Percentiles rank a stretch among this genome's conserved stretches.
phyloP scores from a whole-genome alignment of 208 protist genomes.

The Phytomonas francai region DNA sequence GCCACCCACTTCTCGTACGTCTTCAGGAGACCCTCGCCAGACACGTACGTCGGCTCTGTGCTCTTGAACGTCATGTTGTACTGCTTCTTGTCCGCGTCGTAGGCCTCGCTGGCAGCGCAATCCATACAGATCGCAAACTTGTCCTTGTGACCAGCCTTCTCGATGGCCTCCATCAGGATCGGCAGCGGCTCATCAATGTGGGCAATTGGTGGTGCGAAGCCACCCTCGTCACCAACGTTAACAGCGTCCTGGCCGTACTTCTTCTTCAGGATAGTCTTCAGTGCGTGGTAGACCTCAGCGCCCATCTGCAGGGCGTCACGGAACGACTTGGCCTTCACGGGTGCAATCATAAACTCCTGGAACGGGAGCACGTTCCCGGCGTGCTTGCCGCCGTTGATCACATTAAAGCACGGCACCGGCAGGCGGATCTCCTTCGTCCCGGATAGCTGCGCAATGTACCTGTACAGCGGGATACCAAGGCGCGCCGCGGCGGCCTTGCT shows the following conservation, averaged over 20 bases:
- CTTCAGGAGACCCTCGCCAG: constrained; percentile 74
- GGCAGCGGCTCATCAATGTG: constrained; percentile 95
- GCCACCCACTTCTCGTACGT: constrained; percentile 89
- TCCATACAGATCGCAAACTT: constrained; percentile 99
- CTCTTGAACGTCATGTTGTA: constrained; percentile 98
- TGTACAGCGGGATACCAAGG: constrained; percentile 91
- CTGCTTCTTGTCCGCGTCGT: constrained; percentile 86
- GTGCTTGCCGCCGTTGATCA: constrained; percentile 99
- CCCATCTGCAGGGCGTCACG: constrained; percentile 94
- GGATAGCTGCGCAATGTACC: constrained; percentile 92
- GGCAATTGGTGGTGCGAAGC: constrained; percentile 95
- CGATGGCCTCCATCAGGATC: constrained; percentile 95
- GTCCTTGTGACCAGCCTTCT: constrained; percentile 90
- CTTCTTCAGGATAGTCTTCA: constrained; percentile 95
- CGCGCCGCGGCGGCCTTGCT: constrained; percentile 93
- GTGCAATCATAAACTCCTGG: constrained; percentile 99
- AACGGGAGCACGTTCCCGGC: constrained; percentile 94
- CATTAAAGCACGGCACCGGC: constrained; percentile 97
- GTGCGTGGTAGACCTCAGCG: constrained; percentile 97
- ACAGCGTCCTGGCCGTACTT: constrained; percentile 95
- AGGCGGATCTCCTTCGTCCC: constrained; percentile 78
- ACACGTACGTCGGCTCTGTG: constrained; percentile 60
- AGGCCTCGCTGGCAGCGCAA: constrained; percentile 98
- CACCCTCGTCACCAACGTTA: constrained; percentile 98
- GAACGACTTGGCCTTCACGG: constrained; percentile 93